These are phyloP conservation scores for Cladophialophora psammophila DNA, from an alignment of 2,329 filamentous ascomycete species.

Conservation along the genomic window DNA sequence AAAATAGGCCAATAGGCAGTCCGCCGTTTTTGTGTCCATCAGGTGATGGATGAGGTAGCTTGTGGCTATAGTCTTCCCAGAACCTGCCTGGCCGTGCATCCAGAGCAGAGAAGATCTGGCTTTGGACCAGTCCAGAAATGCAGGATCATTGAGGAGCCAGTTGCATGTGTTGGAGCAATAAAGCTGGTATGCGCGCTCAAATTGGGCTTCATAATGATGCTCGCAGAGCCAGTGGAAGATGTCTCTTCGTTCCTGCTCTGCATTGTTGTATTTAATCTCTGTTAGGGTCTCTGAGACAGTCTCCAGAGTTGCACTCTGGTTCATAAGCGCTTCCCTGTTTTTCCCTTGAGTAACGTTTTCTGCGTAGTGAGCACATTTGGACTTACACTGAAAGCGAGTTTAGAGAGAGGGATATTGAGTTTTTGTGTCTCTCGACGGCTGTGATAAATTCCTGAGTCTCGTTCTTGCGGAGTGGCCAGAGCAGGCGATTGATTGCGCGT, in stretches of 20 bases:
- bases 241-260: slow-evolving; percentile 21
- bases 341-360: slow-evolving; percentile 13
- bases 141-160: slow-evolving; percentile 28
- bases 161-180: slow-evolving; percentile 30
- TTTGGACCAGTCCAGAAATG: slow-evolving; percentile 27
- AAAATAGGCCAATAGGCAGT: slow-evolving; percentile 28
- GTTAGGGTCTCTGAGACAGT: slow-evolving; percentile 22
- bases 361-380: not conserved
- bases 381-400: slow-evolving; percentile 30
- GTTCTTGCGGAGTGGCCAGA: slow-evolving; percentile 31
- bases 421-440: slow-evolving; percentile 29
- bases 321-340: slow-evolving; percentile 25
- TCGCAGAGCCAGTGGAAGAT: slow-evolving; percentile 34
- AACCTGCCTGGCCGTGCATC: slow-evolving; percentile 33
- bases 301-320: slow-evolving; percentile 23
- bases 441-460: slow-evolving; percentile 29
- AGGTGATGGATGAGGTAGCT: slow-evolving; percentile 32
- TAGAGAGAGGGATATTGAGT: slow-evolving; percentile 25
- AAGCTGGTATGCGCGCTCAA: slow-evolving; percentile 26
- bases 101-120: slow-evolving; percentile 29
- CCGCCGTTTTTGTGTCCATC: not conserved
- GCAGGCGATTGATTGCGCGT: slow-evolving; percentile 23
- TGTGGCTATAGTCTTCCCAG: slow-evolving; percentile 33
- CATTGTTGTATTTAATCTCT: slow-evolving; percentile 23
- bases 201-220: slow-evolving; percentile 31